Base-by-base conservation (phyloP, 169 alveolate species). In the Cystoisospora suis region DNA sequence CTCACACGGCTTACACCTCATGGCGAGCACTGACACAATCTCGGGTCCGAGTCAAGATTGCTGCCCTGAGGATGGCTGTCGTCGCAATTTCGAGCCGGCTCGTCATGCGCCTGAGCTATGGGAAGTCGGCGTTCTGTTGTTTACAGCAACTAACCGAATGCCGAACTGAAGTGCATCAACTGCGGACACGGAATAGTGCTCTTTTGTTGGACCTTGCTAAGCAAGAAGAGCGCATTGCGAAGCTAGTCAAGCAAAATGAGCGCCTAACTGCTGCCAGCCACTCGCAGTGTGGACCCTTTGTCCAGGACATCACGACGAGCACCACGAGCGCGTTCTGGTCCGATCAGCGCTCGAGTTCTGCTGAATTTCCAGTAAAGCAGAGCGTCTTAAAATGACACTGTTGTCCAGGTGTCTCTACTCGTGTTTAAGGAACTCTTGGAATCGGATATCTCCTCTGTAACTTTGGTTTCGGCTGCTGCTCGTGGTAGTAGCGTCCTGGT, bases 161-260 rank as follows among this genome's bases (percentile, higher is more conserved):
- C 80, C 49, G 70, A 15, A 3, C 79, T 6, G 89, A 83, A 58
- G 70, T 83, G 17, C 32, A 61, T 3, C 89, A 83, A 44, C 70
- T 83, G 23, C 29, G 89, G 1, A 44, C 49, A 7, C 5, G 89
- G 27, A 83, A 83, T 38, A 34, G 79, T 27, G 49, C 32, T 20
- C 70, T 83, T 42, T 45, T 83, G 23, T 29, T 83, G 40, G 89
- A 83, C 27, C 15, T 61, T 3, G 69, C 58, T 1, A 27, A 40
- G 45, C 79, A 59, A 32, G 81, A 61, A 29, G 81, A 85, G 32
- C 69, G 81, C 42, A 46, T 46, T n/a, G 75, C 72, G 12, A 42
- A 36, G 49, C 88, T 81, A 9, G 20, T 53, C 72, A 36, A n/a
- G 34, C 77, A 81, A 20, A 81, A 81, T 45, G 89, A 83, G n/a